Conservation (phyloP, 2,329 filamentous ascomycete genomes). For the Epichloe gansuensis region DNA sequence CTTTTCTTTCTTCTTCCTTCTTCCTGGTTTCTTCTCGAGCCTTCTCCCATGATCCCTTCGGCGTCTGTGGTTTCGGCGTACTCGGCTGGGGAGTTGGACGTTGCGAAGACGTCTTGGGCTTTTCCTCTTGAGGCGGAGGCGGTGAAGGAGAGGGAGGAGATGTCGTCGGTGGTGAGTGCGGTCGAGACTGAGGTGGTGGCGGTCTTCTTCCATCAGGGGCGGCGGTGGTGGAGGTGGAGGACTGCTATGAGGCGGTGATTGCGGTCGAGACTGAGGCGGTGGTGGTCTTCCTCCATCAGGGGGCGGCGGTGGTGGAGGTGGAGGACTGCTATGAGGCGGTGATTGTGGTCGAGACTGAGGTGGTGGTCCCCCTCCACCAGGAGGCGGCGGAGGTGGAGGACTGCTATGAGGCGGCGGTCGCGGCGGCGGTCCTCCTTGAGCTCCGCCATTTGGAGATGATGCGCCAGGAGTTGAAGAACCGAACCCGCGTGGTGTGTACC, state of each 20-base stretch:
- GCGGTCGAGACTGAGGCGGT: conserved; percentile 5
- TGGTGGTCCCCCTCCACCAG: conserved; percentile 3
- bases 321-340: neutral
- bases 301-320: neutral
- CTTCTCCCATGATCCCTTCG: conserved; percentile 51
- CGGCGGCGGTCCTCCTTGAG: conserved; percentile 15
- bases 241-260: neutral
- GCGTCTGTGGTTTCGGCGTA: conserved; percentile 11
- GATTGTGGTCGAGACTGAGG: conserved; percentile 6
- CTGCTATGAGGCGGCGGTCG: conserved; percentile 18
- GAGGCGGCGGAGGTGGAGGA: conserved; percentile 3
- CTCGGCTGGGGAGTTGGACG: conserved; percentile 13
- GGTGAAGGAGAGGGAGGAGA: neutral
- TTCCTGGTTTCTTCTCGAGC: conserved; percentile 54
- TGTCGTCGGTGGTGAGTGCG: neutral
- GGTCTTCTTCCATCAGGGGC: neutral
- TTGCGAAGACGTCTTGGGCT: conserved; percentile 9
- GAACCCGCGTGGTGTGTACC: conserved; percentile 16
- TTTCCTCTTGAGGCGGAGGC: conserved; percentile 9
- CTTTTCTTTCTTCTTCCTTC: conserved; percentile 51
- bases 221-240: neutral
- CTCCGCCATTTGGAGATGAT: conserved; percentile 18
- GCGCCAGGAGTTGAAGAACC: conserved; percentile 18
- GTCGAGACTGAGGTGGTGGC: neutral
- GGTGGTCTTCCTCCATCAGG: neutral